Percentiles rank a stretch among this genome's conserved stretches.
phyloP scores from a whole-genome alignment of 768 basidiomycete genomes.

The Mycena venus region DNA sequence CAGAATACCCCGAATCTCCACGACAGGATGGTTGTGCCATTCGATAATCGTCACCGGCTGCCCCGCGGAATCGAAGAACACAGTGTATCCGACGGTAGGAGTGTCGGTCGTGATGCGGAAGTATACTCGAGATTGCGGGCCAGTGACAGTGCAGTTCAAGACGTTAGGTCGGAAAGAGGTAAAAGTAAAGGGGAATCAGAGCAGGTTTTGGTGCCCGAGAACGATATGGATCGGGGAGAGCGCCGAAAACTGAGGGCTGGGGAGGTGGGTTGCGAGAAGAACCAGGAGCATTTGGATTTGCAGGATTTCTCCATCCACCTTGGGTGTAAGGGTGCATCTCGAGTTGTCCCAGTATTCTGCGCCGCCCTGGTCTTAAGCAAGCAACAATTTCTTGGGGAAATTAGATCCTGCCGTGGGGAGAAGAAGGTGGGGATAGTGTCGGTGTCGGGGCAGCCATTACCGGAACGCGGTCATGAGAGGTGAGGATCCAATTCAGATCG shows the following conservation, averaged over 20 bases:
- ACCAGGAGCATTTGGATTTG: constrained; percentile 5
- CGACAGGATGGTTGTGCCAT: constrained; percentile 55
- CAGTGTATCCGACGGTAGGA: constrained; percentile 35
- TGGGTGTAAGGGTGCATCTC: constrained; percentile 20
- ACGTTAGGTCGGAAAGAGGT: constrained; percentile 54
- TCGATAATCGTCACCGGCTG: constrained; percentile 58
- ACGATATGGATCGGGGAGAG: neutral
- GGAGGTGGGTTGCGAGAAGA: constrained; percentile 12
- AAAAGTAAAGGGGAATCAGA: constrained; percentile 57
- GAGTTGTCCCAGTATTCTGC: neutral
- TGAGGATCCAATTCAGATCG: neutral
- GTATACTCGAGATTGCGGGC: constrained; percentile 55
- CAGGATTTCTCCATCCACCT: constrained; percentile 5
- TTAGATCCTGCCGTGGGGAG: neutral
- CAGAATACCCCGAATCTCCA: constrained; percentile 54
- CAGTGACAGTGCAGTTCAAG: constrained; percentile 58
- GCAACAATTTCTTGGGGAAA: neutral
- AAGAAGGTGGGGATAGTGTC: neutral
- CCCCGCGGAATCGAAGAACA: constrained; percentile 40
- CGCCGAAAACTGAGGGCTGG: constrained; percentile 21
- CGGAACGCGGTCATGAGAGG: neutral
- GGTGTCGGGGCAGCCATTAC: neutral
- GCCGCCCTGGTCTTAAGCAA: neutral
- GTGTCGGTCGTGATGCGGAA: constrained; percentile 56
- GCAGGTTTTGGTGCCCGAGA: constrained; percentile 23